Conservation (phyloP, 176 grass and related monocot genomes). For the Musa troglodytarum region DNA sequence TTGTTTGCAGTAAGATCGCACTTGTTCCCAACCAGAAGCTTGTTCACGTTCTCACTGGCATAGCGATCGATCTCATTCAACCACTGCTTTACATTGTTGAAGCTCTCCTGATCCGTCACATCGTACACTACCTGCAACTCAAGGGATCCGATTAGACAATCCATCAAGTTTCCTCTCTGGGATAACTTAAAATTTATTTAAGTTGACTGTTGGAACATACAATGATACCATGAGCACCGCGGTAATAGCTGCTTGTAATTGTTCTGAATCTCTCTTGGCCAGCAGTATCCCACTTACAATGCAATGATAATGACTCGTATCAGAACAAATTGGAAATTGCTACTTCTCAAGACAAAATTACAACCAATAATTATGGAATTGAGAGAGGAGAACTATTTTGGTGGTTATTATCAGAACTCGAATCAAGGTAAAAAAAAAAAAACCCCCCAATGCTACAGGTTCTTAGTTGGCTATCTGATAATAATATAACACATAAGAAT, state of each 20-base stretch:
- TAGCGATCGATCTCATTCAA: constrained; percentile 87
- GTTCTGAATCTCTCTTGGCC: constrained; percentile 23
- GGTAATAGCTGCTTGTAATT: constrained; percentile 25
- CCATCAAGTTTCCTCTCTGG: too few relatives aligned
- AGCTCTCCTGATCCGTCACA: constrained; percentile 90
- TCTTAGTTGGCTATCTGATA: background rate
- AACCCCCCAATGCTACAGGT: background rate
- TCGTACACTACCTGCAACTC: constrained; percentile 75
- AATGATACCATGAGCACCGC: constrained; percentile 22
- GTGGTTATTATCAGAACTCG: background rate
- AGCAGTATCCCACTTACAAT: constrained; percentile 16
- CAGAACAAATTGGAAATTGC: background rate
- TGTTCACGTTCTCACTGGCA: constrained; percentile 87
- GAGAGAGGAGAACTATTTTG: background rate
- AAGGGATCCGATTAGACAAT: background rate
- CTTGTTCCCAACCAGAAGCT: constrained; percentile 92
- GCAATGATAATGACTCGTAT: background rate
- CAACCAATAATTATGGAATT: background rate
- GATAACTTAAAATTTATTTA: too few relatives aligned
- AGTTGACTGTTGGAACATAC: background rate
- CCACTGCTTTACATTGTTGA: constrained; percentile 94
- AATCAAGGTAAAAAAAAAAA: background rate
- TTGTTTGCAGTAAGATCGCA: constrained; percentile 68
- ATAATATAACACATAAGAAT: background rate
- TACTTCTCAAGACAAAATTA: background rate